These are phyloP conservation scores for Salix exigua DNA, from an alignment of 345 rosid genomes.

Conservation along the genomic window DNA sequence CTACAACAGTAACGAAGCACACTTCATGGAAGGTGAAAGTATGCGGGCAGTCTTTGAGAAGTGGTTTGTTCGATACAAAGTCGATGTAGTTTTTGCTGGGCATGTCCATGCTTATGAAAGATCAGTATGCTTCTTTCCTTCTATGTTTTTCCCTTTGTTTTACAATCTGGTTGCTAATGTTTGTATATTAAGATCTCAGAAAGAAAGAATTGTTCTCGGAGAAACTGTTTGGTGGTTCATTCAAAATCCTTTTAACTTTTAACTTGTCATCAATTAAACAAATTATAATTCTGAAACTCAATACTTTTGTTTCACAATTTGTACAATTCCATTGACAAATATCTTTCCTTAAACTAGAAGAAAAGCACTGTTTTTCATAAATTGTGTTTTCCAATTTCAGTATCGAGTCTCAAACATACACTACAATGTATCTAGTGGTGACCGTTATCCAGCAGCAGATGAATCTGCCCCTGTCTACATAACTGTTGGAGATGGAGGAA, in stretches of 20 bases:
- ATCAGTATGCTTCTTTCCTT: constrained; percentile 55
- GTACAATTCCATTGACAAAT: background rate
- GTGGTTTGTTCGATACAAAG: constrained; percentile 66
- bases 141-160: background rate
- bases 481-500: constrained; percentile 95
- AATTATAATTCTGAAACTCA: background rate
- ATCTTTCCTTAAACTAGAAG: background rate
- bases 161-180: background rate
- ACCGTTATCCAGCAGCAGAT: constrained; percentile 56
- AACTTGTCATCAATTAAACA: background rate
- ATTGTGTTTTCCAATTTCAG: constrained; percentile 32
- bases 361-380: background rate
- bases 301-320: background rate
- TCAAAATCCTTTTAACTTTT: background rate
- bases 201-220: background rate
- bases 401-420: constrained; percentile 75
- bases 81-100: constrained; percentile 85
- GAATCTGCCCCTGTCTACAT: constrained; percentile 84
- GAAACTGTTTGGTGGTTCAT: background rate
- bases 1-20: constrained; percentile 83
- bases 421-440: constrained; percentile 68
- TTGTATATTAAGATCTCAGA: background rate
- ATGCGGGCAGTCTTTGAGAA: constrained; percentile 76
- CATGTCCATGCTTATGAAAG: constrained; percentile 99
- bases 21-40: constrained; percentile 94